These are phyloP conservation scores for Neltuma alba DNA, from an alignment of 306 rosid genomes.

Conservation along the genomic window DNA sequence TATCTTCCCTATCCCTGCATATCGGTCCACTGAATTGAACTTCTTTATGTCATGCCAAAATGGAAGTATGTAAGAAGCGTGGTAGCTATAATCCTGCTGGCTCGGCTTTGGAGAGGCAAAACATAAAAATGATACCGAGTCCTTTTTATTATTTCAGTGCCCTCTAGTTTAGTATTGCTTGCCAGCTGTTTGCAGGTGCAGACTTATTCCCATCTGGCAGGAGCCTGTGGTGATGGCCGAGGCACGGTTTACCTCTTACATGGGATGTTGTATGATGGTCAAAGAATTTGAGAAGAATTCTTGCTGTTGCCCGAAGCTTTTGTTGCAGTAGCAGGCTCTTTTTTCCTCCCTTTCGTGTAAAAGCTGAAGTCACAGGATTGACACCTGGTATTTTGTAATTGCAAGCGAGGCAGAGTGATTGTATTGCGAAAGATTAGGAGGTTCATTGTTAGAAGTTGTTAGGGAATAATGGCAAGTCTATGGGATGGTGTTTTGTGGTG, in stretches of 20 bases:
- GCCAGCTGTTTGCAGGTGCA: neutral
- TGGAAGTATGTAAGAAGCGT: neutral
- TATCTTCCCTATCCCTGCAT: neutral
- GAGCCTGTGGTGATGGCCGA: neutral
- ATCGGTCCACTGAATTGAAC: neutral
- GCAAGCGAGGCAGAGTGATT: neutral
- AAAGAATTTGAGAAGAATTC: neutral
- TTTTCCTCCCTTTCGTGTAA: neutral
- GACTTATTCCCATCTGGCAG: neutral
- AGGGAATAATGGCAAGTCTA: neutral
- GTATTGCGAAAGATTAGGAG: neutral
- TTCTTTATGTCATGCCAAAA: neutral
- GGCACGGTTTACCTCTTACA: neutral
- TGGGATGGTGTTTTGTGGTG: neutral
- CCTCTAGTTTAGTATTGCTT: neutral
- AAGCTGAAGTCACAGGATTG: neutral
- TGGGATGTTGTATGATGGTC: neutral
- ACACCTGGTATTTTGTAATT: neutral
- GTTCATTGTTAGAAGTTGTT: neutral
- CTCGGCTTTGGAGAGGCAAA: neutral
- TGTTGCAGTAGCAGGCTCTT: neutral
- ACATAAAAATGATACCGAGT: neutral
- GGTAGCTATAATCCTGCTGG: neutral
- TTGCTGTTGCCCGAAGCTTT: neutral
- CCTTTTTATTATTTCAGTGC: neutral